Evolutionary conservation across 2,329 filamentous ascomycete genomes (phyloP).

Genomic region (Westerdykella aurantiaca): DNA sequence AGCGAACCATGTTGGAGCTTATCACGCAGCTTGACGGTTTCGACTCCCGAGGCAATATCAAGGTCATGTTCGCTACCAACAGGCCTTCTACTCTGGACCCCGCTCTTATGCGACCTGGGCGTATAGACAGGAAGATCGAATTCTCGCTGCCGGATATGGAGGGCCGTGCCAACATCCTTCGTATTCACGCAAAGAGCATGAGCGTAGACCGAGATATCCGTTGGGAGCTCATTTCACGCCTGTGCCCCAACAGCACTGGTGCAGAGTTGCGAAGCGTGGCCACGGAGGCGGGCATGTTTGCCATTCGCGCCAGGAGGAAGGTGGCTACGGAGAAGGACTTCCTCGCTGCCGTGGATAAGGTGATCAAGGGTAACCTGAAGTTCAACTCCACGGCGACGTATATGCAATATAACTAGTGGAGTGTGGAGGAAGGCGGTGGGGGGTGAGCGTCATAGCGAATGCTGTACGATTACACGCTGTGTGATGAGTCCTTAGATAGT

Average conservation of each 20-base stretch:
- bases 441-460: background rate
- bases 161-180: conserved; percentile 92
- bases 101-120: conserved; percentile 93
- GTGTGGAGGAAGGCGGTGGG: background rate
- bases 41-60: conserved; percentile 95
- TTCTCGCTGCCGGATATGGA: conserved; percentile 97
- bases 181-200: conserved; percentile 99
- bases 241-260: conserved; percentile 96
- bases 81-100: conserved; percentile 91
- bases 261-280: conserved; percentile 94
- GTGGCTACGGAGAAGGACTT: conserved; percentile 99
- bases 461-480: background rate
- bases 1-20: conserved; percentile 95
- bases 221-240: conserved; percentile 95
- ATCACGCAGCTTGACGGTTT: conserved; percentile 97
- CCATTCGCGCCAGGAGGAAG: conserved; percentile 90
- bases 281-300: conserved; percentile 98
- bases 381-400: conserved; percentile 98
- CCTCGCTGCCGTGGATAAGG: conserved; percentile 95
- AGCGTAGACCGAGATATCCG: conserved; percentile 97
- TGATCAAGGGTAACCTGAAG: conserved; percentile 98
- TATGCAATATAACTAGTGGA: conserved; percentile 91
- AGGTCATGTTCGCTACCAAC: conserved; percentile 99
- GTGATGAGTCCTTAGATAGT: no score
- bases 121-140: conserved; percentile 98